phyloP scores from a whole-genome alignment of 805 yeast species.

The Pichia cabralensis region DNA sequence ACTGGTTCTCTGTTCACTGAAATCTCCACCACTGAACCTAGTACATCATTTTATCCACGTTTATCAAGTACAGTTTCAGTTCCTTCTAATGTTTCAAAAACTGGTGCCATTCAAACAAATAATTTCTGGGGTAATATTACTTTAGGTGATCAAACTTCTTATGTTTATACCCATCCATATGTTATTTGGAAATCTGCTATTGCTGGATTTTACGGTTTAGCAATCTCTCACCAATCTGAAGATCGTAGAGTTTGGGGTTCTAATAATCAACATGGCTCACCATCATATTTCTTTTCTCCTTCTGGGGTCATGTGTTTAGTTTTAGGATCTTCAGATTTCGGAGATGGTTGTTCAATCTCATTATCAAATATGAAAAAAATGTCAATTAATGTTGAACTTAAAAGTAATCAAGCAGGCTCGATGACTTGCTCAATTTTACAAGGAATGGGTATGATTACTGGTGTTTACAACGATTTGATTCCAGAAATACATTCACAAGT shows the following conservation, averaged over 20 bases:
- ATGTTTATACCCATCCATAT: conserved; percentile 61
- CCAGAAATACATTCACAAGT: conserved; percentile 36
- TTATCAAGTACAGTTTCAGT: conserved; percentile 33
- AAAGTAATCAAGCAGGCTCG: conserved; percentile 24
- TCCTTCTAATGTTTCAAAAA: conserved; percentile 37
- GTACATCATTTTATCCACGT: conserved; percentile 37
- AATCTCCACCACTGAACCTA: conserved; percentile 27
- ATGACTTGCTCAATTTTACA: conserved; percentile 43
- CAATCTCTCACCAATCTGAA: conserved; percentile 45
- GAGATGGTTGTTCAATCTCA: conserved; percentile 28
- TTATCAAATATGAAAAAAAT: conserved; percentile 40
- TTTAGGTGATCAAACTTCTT: conserved; percentile 42
- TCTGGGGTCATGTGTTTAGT: conserved; percentile 48
- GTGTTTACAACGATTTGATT: conserved; percentile 35
- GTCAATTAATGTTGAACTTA: conserved; percentile 38
- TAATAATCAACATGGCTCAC: conserved; percentile 34
- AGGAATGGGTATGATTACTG: conserved; percentile 53
- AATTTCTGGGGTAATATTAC: conserved; percentile 64
- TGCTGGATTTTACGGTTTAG: conserved; percentile 42
- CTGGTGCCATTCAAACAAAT: conserved; percentile 55
- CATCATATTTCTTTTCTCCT: conserved; percentile 48
- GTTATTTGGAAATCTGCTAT: conserved; percentile 39
- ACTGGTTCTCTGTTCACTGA: conserved; percentile 5
- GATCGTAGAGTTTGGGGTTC: conserved; percentile 38
- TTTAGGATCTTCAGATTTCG: conserved; percentile 42